phyloP scores from a whole-genome alignment of 2,329 filamentous ascomycete genomes.

The Lachnellula arida region DNA sequence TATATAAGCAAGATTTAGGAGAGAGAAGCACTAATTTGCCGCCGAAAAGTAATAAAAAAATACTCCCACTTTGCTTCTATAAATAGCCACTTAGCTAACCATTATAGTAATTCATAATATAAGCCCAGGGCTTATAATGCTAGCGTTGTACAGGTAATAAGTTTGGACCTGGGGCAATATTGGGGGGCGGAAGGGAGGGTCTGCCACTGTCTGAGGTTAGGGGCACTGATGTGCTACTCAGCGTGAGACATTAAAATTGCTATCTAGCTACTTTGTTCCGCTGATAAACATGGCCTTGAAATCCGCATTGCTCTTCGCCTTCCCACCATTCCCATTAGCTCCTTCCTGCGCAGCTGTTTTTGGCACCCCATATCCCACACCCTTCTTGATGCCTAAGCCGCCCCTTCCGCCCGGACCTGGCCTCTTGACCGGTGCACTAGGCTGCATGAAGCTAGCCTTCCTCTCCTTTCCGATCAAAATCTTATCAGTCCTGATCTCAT shows the following conservation, averaged over 20 bases:
- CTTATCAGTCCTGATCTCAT: slow-evolving; percentile 40
- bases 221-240: too few species aligned
- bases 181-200: too few species aligned
- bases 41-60: too few species aligned
- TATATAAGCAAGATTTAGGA: too few species aligned
- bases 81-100: too few species aligned
- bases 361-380: slow-evolving; percentile 29
- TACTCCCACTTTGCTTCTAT: too few species aligned
- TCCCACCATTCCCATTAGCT: slow-evolving; percentile 19
- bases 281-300: slow-evolving; percentile 45
- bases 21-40: too few species aligned
- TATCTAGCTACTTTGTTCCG: slow-evolving; percentile 17
- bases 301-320: slow-evolving; percentile 51
- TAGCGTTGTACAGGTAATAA: too few species aligned
- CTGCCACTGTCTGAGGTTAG: too few species aligned
- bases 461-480: slow-evolving; percentile 33
- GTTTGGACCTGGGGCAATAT: too few species aligned
- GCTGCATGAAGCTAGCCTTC: slow-evolving; percentile 31
- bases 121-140: too few species aligned
- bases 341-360: slow-evolving; percentile 8
- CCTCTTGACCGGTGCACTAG: slow-evolving; percentile 29
- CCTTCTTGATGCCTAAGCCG: slow-evolving; percentile 32
- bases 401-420: slow-evolving; percentile 35
- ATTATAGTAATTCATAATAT: too few species aligned
- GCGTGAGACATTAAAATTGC: not conserved